phyloP scores from a whole-genome alignment of 2,329 filamentous ascomycete genomes.

The Colletotrichum karsti region DNA sequence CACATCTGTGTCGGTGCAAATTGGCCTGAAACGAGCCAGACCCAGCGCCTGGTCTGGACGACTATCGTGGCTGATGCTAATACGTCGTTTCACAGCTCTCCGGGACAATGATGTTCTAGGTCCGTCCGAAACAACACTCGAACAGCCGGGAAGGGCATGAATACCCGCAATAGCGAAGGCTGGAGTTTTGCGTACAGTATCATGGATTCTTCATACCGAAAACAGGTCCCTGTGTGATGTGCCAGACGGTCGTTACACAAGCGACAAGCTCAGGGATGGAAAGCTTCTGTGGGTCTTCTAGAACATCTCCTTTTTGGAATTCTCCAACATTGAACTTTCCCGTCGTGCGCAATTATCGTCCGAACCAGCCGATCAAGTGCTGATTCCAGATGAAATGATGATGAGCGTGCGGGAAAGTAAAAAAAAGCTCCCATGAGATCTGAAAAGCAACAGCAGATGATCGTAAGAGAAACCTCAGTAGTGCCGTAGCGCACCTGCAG shows the following conservation, averaged over 20 bases:
- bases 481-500: background rate
- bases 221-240: constrained; percentile 5
- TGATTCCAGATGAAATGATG: background rate
- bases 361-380: constrained; percentile 2
- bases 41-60: background rate
- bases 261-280: constrained; percentile 3
- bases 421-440: background rate
- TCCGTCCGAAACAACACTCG: constrained; percentile 21
- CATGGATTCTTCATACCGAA: constrained; percentile 1
- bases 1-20: background rate
- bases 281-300: constrained; percentile 16
- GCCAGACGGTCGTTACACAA: constrained; percentile 17
- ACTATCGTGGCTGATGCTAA: background rate
- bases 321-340: background rate
- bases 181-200: background rate
- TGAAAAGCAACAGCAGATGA: constrained; percentile 3
- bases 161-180: background rate
- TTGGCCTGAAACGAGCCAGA: background rate
- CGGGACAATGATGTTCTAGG: background rate
- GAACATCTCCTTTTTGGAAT: constrained; percentile 18
- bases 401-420: background rate
- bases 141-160: constrained; percentile 7
- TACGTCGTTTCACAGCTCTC: constrained; percentile 7
- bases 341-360: background rate
- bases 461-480: constrained; percentile 1